Base-by-base conservation (phyloP, 805 yeast genomes). In the Alloascoidea africana region DNA sequence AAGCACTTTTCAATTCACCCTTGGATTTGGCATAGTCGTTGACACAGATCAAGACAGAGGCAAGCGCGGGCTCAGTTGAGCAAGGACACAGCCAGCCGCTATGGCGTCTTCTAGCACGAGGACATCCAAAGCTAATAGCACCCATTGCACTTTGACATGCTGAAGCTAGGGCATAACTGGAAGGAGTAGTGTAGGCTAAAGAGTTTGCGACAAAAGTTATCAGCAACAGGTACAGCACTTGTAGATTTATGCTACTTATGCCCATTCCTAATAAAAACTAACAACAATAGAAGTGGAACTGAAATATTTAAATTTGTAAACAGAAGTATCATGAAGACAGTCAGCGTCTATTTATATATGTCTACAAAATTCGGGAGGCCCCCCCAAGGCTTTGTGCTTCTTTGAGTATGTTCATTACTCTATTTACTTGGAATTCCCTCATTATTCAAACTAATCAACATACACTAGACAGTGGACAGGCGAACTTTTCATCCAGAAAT, bases 1-100 rank as follows among this genome's bases (percentile, higher is more conserved):
- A 47, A 1, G 54, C 59, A 16, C 44, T 39, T 15, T 36, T 38
- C 5, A 49, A 38, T 5, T 54, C 49, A 4, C 46, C 44, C 13
- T 44, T 39, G 5, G 44, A 46, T 2, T 37, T 13, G 2, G 54
- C 46, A 35, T 49, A 43, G 13, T 34, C 36, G 16, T 42, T 41
- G 5, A 56, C 46, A 34, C 59, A 56, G 27, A 42, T 39, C 27
- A 54, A 36, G 0, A 52, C 54, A 1, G 59, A 54, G 1, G 53
- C 51, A 18, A 56, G 36, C 30, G 8, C 30, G 8, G 30, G 30
- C 8, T 8, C n/a, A 23, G 8, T 8, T 8, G 8, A 8, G n/a
- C 30, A 23, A 8, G 8, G 30, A 23, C 30, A 23, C 30, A 23
- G 30, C n/a, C 30, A 23, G n/a, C 8, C 30, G 30, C n/a, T 23